phyloP scores from a whole-genome alignment of 108 stramenopile species.

The Aureococcus anophagefferens region DNA sequence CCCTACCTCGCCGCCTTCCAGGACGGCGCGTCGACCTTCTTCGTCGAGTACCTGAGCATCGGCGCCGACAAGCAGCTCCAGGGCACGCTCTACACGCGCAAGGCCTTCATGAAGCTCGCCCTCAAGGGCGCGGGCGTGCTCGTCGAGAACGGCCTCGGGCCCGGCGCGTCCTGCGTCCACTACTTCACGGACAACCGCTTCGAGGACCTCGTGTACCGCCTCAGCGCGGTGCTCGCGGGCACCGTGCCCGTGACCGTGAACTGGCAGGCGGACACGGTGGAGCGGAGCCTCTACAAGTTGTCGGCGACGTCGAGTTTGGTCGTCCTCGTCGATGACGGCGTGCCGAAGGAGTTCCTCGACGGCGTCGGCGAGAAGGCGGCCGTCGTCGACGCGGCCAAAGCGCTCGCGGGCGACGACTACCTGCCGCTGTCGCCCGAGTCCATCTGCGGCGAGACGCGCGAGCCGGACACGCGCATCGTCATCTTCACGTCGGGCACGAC shows the following conservation, averaged over 20 bases:
- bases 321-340: not conserved
- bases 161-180: constrained; percentile 8
- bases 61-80: not conserved
- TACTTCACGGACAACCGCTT: constrained; percentile 11
- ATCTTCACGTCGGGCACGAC: constrained; percentile 26
- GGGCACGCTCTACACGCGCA: not conserved
- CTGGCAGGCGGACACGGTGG: constrained; percentile 18
- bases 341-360: not conserved
- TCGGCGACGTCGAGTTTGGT: not conserved
- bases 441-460: not conserved
- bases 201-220: constrained; percentile 16
- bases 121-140: not conserved
- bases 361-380: no score
- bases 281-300: constrained; percentile 10
- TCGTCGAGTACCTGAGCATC: not conserved
- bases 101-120: not conserved
- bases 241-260: constrained; percentile 22
- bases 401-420: no score
- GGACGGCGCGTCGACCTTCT: not conserved
- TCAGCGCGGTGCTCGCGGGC: constrained; percentile 8
- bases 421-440: no score
- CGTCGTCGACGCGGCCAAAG: no score
- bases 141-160: not conserved
- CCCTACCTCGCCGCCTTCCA: no score
- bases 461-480: constrained; percentile 8